These are phyloP conservation scores for Tetragonia tetragonoides DNA, from an alignment of 148 eudicot genomes.

Conservation along the genomic window DNA sequence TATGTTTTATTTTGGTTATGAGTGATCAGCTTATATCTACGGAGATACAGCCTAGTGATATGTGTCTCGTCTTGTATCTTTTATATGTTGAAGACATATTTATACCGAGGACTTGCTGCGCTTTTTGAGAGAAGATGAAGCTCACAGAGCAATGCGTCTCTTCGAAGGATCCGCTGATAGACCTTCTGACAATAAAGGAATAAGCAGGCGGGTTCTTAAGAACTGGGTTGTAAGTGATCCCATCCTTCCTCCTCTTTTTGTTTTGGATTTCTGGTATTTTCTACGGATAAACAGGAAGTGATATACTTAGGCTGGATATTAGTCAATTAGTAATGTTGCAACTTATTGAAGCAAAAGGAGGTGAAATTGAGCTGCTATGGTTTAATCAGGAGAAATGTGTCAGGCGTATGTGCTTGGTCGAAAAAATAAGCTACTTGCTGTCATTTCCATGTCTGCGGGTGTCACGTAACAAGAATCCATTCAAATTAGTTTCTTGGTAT, in stretches of 20 bases:
- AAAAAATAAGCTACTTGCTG: no score
- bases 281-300: not conserved
- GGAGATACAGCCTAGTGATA: conserved; percentile 1
- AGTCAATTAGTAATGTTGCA: no score
- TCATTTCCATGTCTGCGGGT: no score
- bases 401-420: not conserved
- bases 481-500: no score
- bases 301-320: no score
- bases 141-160: conserved; percentile 44
- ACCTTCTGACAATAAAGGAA: conserved; percentile 58
- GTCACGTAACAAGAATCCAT: no score
- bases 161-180: conserved; percentile 68
- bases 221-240: conserved; percentile 77
- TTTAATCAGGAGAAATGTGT: not conserved
- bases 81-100: conserved; percentile 39
- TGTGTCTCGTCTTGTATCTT: conserved; percentile 1
- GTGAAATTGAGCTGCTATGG: not conserved
- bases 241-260: not conserved
- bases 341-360: not conserved
- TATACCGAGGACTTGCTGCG: conserved; percentile 68
- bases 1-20: not conserved
- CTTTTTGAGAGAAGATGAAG: conserved; percentile 83
- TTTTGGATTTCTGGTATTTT: not conserved
- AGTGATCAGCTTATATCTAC: not conserved
- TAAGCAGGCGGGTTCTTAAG: conserved; percentile 73